phyloP scores from a whole-genome alignment of 495 filamentous ascomycete species.

The Hypoxylon fragiforme region DNA sequence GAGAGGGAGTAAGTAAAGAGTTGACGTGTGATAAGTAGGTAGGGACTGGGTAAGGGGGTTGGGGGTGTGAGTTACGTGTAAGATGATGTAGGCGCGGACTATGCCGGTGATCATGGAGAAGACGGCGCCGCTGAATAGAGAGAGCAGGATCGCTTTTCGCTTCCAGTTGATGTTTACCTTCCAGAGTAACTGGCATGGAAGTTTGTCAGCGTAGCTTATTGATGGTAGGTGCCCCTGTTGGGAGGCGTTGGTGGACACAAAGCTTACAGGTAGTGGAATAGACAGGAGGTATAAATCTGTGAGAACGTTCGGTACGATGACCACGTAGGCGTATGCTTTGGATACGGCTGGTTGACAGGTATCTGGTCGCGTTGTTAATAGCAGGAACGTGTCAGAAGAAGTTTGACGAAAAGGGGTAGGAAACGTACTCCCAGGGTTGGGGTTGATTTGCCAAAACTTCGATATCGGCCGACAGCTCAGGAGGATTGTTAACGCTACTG shows the following conservation, averaged over 20 bases:
- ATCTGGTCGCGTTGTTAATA: slow-evolving; percentile 51
- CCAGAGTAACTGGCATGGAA: slow-evolving; percentile 45
- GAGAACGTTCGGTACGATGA: slow-evolving; percentile 50
- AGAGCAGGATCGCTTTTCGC: slow-evolving; percentile 51
- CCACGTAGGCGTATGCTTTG: slow-evolving; percentile 48
- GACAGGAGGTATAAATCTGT: slow-evolving; percentile 58
- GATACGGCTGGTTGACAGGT: slow-evolving; percentile 29
- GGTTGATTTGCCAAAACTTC: slow-evolving; percentile 62
- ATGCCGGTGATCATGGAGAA: slow-evolving; percentile 55
- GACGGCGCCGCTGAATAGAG: slow-evolving; percentile 54
- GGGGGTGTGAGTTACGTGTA: slow-evolving; percentile 49
- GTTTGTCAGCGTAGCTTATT: not conserved
- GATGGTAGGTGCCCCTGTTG: not conserved
- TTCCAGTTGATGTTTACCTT: slow-evolving; percentile 43
- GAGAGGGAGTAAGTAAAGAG: not conserved
- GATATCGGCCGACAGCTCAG: slow-evolving; percentile 56
- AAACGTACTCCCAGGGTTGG: slow-evolving; percentile 52
- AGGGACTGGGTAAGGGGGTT: not conserved
- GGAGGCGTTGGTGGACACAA: too few species aligned
- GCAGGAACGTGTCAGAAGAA: not conserved
- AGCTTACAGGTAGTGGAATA: slow-evolving; percentile 55
- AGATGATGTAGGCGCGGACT: slow-evolving; percentile 52
- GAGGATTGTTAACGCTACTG: slow-evolving; percentile 56
- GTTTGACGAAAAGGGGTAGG: not conserved
- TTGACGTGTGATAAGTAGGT: not conserved